A percentile compares a stretch with the other conserved stretches of the same genome.
phyloP scores from a whole-genome alignment of 106 monocot genomes.

The Dendrobium nobile region DNA sequence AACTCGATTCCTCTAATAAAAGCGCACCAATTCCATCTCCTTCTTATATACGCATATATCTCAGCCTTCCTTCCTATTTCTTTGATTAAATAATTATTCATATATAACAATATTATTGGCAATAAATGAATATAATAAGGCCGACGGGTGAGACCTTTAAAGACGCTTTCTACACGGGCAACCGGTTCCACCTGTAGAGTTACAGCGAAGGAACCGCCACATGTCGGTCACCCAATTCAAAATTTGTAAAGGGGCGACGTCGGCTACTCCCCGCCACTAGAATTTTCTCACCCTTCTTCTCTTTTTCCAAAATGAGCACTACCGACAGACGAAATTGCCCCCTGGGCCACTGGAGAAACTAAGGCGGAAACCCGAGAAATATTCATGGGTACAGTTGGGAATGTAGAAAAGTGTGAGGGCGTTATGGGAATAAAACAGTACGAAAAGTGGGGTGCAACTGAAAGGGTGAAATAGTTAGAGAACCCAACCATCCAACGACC shows the following conservation, averaged over 20 bases:
- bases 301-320: background rate
- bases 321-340: slow-evolving; percentile 1
- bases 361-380: background rate
- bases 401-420: background rate
- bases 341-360: background rate
- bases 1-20: background rate
- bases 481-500: slow-evolving; percentile 4
- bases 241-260: slow-evolving; percentile 9
- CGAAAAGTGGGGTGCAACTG: background rate
- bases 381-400: background rate
- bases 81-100: background rate
- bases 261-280: slow-evolving; percentile 15
- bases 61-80: background rate
- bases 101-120: background rate
- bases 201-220: background rate
- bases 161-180: background rate
- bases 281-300: background rate
- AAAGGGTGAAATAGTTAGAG: background rate
- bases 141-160: slow-evolving; percentile 6
- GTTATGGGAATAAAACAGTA: background rate
- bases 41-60: background rate
- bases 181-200: background rate
- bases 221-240: slow-evolving; percentile 3
- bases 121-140: slow-evolving; percentile 4
- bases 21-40: slow-evolving; percentile 6